Percentiles rank a stretch among this genome's conserved stretches.
Conservation (phyloP, 306 rosid genomes). For the Fragaria nilgerrensis region DNA sequence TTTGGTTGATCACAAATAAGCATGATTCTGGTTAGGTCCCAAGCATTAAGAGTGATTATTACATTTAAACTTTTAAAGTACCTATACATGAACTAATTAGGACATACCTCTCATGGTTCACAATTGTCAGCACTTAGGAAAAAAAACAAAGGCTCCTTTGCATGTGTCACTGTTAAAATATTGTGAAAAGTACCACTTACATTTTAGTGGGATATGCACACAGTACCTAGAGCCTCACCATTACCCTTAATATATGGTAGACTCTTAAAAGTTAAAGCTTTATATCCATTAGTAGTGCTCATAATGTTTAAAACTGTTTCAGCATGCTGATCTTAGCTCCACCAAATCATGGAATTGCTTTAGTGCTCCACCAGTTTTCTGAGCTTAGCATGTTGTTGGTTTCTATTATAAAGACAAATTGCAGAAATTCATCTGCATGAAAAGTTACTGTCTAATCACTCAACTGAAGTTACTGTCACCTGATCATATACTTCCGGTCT, state of each 20-base stretch:
- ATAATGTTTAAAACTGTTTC: neutral
- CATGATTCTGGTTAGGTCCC: constrained; percentile 27
- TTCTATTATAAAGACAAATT: constrained; percentile 22
- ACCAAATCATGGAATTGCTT: neutral
- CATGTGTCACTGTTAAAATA: neutral
- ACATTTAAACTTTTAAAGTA: constrained; percentile 2
- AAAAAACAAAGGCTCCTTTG: neutral
- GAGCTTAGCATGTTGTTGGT: neutral
- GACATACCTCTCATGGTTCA: neutral
- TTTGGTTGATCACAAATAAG: constrained; percentile 41
- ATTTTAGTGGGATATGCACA: neutral
- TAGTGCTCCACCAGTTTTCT: constrained; percentile 11
- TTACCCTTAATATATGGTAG: neutral
- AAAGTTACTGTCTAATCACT: constrained; percentile 26
- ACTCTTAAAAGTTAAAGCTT: constrained; percentile 10
- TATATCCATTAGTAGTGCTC: neutral
- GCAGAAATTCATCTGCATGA: constrained; percentile 10
- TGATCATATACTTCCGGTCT: neutral
- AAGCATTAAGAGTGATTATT: constrained; percentile 20
- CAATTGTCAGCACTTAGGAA: neutral
- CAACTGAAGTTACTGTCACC: neutral
- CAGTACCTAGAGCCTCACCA: neutral
- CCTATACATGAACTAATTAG: constrained; percentile 10
- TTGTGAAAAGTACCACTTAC: neutral
- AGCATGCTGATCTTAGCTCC: constrained; percentile 10